Conservation (phyloP, 2,329 filamentous ascomycete species). For the Ceratocystis papillata region DNA sequence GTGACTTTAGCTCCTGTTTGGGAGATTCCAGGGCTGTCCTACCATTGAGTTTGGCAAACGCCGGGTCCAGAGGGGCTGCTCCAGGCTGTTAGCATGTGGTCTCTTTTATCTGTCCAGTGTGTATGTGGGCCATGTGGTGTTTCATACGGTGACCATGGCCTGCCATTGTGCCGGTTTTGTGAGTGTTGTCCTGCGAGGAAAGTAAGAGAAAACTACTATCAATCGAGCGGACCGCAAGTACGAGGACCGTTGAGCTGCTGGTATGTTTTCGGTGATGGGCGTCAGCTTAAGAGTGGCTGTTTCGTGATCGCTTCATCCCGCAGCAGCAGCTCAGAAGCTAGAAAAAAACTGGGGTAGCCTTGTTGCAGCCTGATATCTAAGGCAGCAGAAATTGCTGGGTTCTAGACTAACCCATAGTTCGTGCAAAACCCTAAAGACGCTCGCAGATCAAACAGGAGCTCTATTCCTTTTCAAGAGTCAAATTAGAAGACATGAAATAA, state of each 20-base stretch:
- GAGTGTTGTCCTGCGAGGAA: not conserved
- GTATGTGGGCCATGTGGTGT: not conserved
- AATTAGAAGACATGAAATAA: too few species aligned
- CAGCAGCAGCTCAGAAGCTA: not conserved
- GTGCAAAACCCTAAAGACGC: not conserved
- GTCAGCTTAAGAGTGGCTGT: not conserved
- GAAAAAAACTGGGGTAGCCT: conserved; percentile 7
- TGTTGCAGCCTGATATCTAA: conserved; percentile 6
- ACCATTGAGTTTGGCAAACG: conserved; percentile 24
- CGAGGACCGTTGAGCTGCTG: too few species aligned
- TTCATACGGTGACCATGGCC: conserved; percentile 22
- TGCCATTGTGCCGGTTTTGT: conserved; percentile 17
- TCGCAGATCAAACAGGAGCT: not conserved
- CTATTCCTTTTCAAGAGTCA: too few species aligned
- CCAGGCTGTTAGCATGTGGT: not conserved
- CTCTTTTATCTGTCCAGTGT: not conserved
- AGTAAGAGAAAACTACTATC: not conserved
- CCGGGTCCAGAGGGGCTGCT: conserved; percentile 25
- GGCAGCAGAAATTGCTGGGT: not conserved
- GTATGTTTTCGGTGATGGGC: too few species aligned
- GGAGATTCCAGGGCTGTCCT: not conserved
- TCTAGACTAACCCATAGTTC: not conserved
- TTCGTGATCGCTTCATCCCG: conserved; percentile 11
- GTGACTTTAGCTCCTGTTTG: not conserved
- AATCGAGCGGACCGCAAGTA: too few species aligned